Percentiles rank a stretch among this genome's conserved stretches.
These are phyloP conservation scores for Elasticomyces elasticus DNA, from an alignment of 495 filamentous ascomycete genomes.

Conservation along the genomic window DNA sequence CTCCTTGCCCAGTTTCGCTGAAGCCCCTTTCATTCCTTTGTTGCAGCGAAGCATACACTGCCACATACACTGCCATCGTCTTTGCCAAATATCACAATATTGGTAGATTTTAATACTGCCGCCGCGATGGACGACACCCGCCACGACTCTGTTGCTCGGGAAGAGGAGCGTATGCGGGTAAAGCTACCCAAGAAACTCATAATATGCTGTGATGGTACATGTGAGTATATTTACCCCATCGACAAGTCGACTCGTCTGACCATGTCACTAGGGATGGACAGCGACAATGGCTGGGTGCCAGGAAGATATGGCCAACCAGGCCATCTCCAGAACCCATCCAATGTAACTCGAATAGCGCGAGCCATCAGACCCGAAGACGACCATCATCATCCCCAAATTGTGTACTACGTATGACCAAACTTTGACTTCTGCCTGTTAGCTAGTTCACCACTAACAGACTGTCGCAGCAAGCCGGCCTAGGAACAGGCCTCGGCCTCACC, in stretches of 20 bases:
- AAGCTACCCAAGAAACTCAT: constrained; percentile 29
- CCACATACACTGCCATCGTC: too few relatives aligned
- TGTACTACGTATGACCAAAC: too few relatives aligned
- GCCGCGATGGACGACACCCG: background rate
- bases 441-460: too few relatives aligned
- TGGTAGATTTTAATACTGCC: too few relatives aligned
- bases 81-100: too few relatives aligned
- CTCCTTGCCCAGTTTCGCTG: too few relatives aligned
- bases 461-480: constrained; percentile 27
- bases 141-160: background rate
- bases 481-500: constrained; percentile 21
- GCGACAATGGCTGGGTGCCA: constrained; percentile 29
- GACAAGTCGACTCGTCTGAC: background rate
- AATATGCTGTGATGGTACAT: constrained; percentile 32
- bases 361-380: constrained; percentile 30
- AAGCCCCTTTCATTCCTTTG: too few relatives aligned
- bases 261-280: constrained; percentile 26
- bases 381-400: constrained; percentile 28
- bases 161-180: background rate
- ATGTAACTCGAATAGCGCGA: constrained; percentile 33
- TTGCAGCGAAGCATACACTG: too few relatives aligned
- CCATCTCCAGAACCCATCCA: constrained; percentile 30
- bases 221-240: background rate
- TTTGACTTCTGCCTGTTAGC: too few relatives aligned
- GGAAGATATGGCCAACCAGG: constrained; percentile 25